Evolutionary conservation across 2,329 filamentous ascomycete species (phyloP).

Genomic region (Phyllachora maydis): DNA sequence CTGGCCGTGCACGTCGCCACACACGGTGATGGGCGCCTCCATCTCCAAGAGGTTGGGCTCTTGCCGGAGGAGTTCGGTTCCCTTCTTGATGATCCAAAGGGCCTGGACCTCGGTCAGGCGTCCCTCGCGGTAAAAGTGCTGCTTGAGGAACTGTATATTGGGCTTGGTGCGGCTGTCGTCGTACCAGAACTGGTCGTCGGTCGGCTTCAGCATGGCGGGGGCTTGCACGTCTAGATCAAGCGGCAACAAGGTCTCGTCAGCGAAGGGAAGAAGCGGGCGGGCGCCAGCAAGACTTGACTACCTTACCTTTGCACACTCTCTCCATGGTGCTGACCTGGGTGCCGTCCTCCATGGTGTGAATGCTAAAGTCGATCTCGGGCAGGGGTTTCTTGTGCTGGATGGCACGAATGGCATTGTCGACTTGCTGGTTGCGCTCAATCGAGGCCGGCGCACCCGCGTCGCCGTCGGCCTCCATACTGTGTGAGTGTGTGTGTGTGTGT

Average conservation of each 20-base stretch:
- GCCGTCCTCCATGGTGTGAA: constrained; percentile 97
- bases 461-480: too few relatives aligned
- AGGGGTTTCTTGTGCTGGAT: constrained; percentile 89
- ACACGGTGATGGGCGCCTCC: constrained; percentile 97
- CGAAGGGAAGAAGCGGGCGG: constrained; percentile 2
- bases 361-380: constrained; percentile 94
- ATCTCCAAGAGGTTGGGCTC: constrained; percentile 97
- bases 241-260: constrained; percentile 2
- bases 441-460: too few relatives aligned
- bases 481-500: too few relatives aligned
- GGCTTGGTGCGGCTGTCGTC: constrained; percentile 74
- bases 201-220: constrained; percentile 79
- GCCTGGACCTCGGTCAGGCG: constrained; percentile 94
- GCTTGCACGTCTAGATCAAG: constrained; percentile 69
- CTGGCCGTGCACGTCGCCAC: constrained; percentile 94
- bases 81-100: constrained; percentile 79
- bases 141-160: constrained; percentile 84
- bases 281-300: constrained; percentile 1
- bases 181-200: constrained; percentile 86
- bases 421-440: too few relatives aligned
- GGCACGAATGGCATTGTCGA: constrained; percentile 82
- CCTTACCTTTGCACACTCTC: constrained; percentile 90
- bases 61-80: constrained; percentile 66
- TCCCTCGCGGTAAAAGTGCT: constrained; percentile 95
- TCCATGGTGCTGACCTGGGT: constrained; percentile 87